Conservation (phyloP, 768 basidiomycete species). For the Tylopilus plumbeoviolaceoides region DNA sequence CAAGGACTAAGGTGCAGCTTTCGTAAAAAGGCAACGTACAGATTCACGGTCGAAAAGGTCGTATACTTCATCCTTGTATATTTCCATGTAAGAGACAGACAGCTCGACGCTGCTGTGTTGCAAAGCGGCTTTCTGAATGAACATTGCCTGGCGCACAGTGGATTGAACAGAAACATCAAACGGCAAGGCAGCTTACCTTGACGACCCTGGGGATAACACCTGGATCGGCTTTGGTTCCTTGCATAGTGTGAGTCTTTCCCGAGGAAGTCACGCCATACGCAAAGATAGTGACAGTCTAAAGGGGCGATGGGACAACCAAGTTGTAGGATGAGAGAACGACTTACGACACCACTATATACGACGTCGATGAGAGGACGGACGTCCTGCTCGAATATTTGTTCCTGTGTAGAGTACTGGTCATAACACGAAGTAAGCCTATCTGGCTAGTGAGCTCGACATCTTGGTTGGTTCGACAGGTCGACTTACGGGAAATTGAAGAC, state of each 20-base stretch:
- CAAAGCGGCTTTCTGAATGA: constrained; percentile 42
- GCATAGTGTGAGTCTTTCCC: constrained; percentile 93
- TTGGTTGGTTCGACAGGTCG: not conserved
- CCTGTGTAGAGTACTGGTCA: constrained; percentile 64
- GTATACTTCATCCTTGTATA: constrained; percentile 89
- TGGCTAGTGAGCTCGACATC: not conserved
- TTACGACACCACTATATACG: constrained; percentile 70
- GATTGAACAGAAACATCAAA: not conserved
- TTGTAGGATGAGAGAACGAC: constrained; percentile 21
- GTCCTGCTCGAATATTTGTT: constrained; percentile 72
- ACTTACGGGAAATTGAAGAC: constrained; percentile 77
- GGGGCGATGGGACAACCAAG: not conserved
- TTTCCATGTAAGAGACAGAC: constrained; percentile 78
- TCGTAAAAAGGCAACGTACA: constrained; percentile 36
- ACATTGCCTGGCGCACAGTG: constrained; percentile 47
- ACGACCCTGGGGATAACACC: constrained; percentile 85
- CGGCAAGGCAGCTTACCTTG: constrained; percentile 42
- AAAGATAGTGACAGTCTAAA: constrained; percentile 80
- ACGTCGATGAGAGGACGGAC: constrained; percentile 76
- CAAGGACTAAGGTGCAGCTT: too few relatives aligned
- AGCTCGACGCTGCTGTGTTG: constrained; percentile 44
- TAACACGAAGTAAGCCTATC: constrained; percentile 75
- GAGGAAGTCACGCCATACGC: constrained; percentile 90
- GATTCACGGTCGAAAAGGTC: constrained; percentile 75
- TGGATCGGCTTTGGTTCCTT: constrained; percentile 67